Percentiles rank a stretch among this genome's conserved stretches.
Conservation (phyloP, 495 filamentous ascomycete genomes). For the Daldinia vernicosa region DNA sequence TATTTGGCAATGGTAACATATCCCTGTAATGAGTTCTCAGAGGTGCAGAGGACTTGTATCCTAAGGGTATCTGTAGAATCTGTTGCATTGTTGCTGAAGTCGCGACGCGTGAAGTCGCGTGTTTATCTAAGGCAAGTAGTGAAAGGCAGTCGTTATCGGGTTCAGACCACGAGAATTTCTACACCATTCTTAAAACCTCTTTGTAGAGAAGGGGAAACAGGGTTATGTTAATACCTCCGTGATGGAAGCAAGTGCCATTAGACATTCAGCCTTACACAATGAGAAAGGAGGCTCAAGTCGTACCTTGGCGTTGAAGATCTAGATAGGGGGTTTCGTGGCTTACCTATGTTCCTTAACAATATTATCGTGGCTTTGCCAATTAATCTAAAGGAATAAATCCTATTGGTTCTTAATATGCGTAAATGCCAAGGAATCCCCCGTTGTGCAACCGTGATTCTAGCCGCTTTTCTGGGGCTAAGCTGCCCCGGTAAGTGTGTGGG, state of each 20-base stretch:
- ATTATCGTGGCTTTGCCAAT: background rate
- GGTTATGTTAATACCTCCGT: background rate
- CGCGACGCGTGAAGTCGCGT: background rate
- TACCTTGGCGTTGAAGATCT: background rate
- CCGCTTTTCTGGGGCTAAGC: slow-evolving; percentile 6
- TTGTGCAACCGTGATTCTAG: background rate
- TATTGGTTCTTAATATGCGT: background rate
- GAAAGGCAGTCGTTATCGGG: background rate
- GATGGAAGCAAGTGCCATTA: background rate
- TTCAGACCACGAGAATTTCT: background rate
- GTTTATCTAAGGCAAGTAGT: background rate
- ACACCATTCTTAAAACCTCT: background rate
- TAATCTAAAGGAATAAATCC: background rate
- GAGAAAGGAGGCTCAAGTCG: background rate
- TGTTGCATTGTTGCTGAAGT: background rate
- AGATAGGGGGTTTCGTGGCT: background rate
- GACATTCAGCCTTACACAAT: background rate
- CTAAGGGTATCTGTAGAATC: background rate
- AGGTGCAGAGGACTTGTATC: too few species aligned
- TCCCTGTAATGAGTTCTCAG: too few species aligned
- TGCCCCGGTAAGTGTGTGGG: slow-evolving; percentile 10
- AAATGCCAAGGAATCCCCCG: background rate
- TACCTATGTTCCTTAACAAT: background rate
- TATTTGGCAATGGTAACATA: too few species aligned
- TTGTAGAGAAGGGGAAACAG: background rate